Evolutionary conservation across 139 green algal genomes (phyloP).

Genomic region (Astrephomene gubernaculifera): DNA sequence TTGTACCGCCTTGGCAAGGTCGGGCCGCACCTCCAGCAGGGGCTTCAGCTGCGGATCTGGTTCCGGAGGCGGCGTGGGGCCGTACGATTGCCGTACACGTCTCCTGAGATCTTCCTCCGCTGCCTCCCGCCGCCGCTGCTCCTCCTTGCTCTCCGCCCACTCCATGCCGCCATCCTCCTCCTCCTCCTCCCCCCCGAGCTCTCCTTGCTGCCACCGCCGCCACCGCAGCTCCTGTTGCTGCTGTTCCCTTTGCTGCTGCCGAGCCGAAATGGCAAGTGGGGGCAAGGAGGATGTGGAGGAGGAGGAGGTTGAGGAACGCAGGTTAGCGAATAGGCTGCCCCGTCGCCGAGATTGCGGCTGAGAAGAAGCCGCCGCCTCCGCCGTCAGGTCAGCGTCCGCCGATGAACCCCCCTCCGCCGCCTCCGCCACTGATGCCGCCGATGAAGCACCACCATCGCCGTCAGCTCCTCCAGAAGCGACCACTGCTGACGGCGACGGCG

Average conservation of each 20-base stretch:
- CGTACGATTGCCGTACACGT: not conserved
- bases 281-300: no score
- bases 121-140: not conserved
- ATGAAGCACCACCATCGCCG: no score
- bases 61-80: conserved; percentile 11
- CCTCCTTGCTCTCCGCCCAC: no score
- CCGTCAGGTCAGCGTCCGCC: not conserved
- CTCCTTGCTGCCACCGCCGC: not conserved
- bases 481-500: no score
- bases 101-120: not conserved
- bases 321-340: conserved; percentile 21
- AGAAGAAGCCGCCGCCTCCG: not conserved
- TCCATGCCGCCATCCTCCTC: not conserved
- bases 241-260: not conserved
- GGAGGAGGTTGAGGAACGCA: not conserved
- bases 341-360: not conserved
- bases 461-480: no score
- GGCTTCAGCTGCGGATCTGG: conserved; percentile 27
- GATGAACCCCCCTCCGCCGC: not conserved
- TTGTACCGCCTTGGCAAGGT: conserved; percentile 26
- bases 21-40: conserved; percentile 8
- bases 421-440: not conserved
- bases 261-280: no score
- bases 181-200: not conserved
- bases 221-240: not conserved